These are phyloP conservation scores for Durotheca rogersii DNA, from an alignment of 495 filamentous ascomycete genomes.

Conservation along the genomic window DNA sequence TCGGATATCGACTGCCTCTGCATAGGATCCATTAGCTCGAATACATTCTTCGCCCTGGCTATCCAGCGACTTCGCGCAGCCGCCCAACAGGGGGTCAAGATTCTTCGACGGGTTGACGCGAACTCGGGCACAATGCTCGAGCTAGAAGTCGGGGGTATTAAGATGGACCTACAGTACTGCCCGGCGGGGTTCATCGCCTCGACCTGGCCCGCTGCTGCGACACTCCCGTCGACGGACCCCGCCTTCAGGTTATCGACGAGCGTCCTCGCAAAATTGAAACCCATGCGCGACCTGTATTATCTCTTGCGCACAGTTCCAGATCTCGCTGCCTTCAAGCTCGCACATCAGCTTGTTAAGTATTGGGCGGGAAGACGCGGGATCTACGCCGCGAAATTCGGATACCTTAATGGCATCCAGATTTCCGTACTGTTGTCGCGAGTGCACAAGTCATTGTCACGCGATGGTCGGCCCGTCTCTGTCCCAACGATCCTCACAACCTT, in stretches of 20 bases:
- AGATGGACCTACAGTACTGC: slow-evolving; percentile 62
- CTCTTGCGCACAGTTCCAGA: slow-evolving; percentile 55
- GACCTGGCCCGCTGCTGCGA: slow-evolving; percentile 41
- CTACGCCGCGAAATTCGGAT: slow-evolving; percentile 59
- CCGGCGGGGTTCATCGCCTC: slow-evolving; percentile 50
- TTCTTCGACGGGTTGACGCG: slow-evolving; percentile 54
- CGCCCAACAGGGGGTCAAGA: slow-evolving; percentile 42
- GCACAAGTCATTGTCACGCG: slow-evolving; percentile 46
- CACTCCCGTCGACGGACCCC: slow-evolving; percentile 40
- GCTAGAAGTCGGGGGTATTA: slow-evolving; percentile 50
- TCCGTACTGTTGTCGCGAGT: slow-evolving; percentile 55
- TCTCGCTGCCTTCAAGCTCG: slow-evolving; percentile 49
- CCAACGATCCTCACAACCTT: slow-evolving; percentile 52
- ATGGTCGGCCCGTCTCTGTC: slow-evolving; percentile 31
- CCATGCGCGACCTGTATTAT: slow-evolving; percentile 55
- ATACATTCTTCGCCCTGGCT: slow-evolving; percentile 57
- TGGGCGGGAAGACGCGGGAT: slow-evolving; percentile 59
- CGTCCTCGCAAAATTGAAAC: slow-evolving; percentile 56
- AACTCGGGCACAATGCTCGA: slow-evolving; percentile 57
- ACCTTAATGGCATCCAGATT: slow-evolving; percentile 59
- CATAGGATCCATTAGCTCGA: slow-evolving; percentile 55
- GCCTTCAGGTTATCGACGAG: slow-evolving; percentile 50
- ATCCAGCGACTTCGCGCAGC: slow-evolving; percentile 50
- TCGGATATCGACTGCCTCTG: slow-evolving; percentile 62
- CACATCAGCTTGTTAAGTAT: slow-evolving; percentile 52